Conservation (phyloP, 352 stramenopile genomes). For the Globisporangium megalacanthum region DNA sequence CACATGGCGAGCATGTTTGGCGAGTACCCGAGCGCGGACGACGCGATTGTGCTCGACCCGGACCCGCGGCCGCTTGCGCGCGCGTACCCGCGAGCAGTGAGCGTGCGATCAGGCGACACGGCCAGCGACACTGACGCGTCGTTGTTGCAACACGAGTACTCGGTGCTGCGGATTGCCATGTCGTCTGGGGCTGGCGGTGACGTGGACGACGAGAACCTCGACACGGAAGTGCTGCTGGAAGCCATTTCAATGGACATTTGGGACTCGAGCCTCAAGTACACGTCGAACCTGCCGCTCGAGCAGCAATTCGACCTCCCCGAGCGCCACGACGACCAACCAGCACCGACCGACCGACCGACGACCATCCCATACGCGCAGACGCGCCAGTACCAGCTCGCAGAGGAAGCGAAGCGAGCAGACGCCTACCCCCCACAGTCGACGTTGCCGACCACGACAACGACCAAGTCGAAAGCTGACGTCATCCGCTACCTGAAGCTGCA, state of each 20-base stretch:
- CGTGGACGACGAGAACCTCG: constrained; percentile 43
- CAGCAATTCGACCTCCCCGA: constrained; percentile 60
- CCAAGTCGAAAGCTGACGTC: constrained; percentile 9
- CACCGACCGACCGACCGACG: background rate
- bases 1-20: constrained; percentile 50
- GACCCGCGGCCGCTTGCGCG: constrained; percentile 29
- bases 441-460: constrained; percentile 1
- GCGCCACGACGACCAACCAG: constrained; percentile 12
- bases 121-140: constrained; percentile 9
- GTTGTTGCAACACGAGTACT: constrained; percentile 33
- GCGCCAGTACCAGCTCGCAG: background rate
- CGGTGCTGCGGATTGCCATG: constrained; percentile 77
- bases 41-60: constrained; percentile 61
- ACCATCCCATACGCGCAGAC: constrained; percentile 1
- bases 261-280: constrained; percentile 79
- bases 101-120: too few species aligned
- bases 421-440: background rate
- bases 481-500: constrained; percentile 14
- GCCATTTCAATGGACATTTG: constrained; percentile 86
- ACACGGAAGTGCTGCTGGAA: constrained; percentile 78
- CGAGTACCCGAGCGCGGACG: constrained; percentile 44
- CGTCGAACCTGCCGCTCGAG: constrained; percentile 64
- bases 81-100: constrained; percentile 11
- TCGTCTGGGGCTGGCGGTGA: constrained; percentile 44
- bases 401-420: constrained; percentile 2